Evolutionary conservation across 177 flowering plant genomes (phyloP), one percentile per base, ranked within the genome.

Genomic region (Vitis hybrid): DNA sequence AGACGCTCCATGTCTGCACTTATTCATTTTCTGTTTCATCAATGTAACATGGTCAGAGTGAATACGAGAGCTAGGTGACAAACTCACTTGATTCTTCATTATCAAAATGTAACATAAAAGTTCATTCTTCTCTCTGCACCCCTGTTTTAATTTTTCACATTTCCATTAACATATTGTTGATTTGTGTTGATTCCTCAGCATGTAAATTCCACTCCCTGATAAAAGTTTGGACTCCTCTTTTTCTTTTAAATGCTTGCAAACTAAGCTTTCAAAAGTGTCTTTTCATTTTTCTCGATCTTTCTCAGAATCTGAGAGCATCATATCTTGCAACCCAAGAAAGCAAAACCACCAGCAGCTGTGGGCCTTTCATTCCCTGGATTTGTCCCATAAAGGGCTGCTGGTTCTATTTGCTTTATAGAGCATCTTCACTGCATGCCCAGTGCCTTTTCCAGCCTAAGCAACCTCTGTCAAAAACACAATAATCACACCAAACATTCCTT

Each of bases 301-400:
- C 51, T 12, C 20, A 11, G 55, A 19, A 31, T 2, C 49, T 50
- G 39, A 39, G 39, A 31, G 18, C 50, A 6, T 62, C 16, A 6
- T 64, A 53, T 64, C 18, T 18, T 51, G 65, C 14, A 51, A 60
- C 48, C 48, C 51, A 69, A n/a, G 56, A 50, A 69, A 69, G 33
- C n/a, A 50, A 33, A 60, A 51, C 3, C 64, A 48, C 61, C 18
- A 48, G 55, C 63, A 60, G 55, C 22, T 69, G 16, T 60, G 12
- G 58, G 5, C 33, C 31, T 18, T 49, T 48, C 66, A 48, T 48
- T 64, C 10, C 53, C 66, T 64, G 66, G 53, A 49, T 10, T 49
- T 48, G 55, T 64, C 66, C n/a, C 65, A 33, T 26, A 48, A 64
- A 49, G 66, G 19, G 55, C 31, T 64, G 55, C 9, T 49, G 39